phyloP scores from a whole-genome alignment of 169 alveolate species.

The Amoebophrya sp. region DNA sequence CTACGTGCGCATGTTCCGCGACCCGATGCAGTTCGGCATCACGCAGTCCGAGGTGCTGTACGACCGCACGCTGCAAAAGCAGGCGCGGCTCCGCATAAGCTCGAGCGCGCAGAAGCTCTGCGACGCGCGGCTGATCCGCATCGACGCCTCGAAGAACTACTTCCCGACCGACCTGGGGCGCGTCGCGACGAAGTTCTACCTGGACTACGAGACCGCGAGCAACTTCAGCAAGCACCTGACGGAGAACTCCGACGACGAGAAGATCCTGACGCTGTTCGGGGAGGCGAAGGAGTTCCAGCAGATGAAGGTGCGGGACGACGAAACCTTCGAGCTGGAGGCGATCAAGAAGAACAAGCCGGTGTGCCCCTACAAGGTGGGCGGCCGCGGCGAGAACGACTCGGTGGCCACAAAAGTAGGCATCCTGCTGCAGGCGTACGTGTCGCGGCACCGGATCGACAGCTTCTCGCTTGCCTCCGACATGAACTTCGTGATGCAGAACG shows the following conservation, averaged over 20 bases:
- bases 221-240: slow-evolving; percentile 19
- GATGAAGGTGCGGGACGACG: slow-evolving; percentile 22
- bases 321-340: slow-evolving; percentile 19
- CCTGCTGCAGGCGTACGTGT: slow-evolving; percentile 32
- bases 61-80: background rate
- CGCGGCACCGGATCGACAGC: slow-evolving; percentile 15
- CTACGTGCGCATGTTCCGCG: slow-evolving; percentile 69
- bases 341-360: slow-evolving; percentile 9
- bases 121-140: slow-evolving; percentile 32
- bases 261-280: slow-evolving; percentile 26
- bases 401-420: slow-evolving; percentile 25
- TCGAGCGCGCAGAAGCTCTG: slow-evolving; percentile 22
- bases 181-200: slow-evolving; percentile 64
- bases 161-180: slow-evolving; percentile 65
- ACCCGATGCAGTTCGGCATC: slow-evolving; percentile 26
- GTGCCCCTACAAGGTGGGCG: background rate
- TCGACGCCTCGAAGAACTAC: slow-evolving; percentile 40
- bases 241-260: slow-evolving; percentile 11
- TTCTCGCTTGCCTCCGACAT: slow-evolving; percentile 27
- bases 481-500: slow-evolving; percentile 31
- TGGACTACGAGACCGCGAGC: slow-evolving; percentile 58
- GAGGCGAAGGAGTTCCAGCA: slow-evolving; percentile 37
- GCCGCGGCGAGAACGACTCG: slow-evolving; percentile 18
- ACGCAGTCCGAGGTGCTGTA: background rate
- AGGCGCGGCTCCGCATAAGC: too few species aligned